phyloP scores from a whole-genome alignment of 2,329 filamentous ascomycete species.

The Aspergillus jensenii region DNA sequence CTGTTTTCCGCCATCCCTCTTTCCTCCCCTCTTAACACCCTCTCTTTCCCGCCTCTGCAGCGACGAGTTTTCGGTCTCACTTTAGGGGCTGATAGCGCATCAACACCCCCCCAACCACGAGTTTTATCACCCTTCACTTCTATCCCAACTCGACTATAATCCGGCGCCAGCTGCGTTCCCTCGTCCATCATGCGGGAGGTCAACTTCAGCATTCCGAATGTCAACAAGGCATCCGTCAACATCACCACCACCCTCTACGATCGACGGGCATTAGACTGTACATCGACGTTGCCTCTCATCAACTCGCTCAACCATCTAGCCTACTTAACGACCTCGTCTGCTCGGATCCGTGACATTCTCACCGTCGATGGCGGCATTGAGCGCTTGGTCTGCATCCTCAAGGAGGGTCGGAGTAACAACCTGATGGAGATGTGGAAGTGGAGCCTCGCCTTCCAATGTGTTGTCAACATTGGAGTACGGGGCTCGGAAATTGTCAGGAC shows the following conservation, averaged over 20 bases:
- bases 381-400: conserved; percentile 92
- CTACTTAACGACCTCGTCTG: conserved; percentile 96
- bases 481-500: conserved; percentile 93
- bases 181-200: conserved; percentile 88
- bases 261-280: conserved; percentile 94
- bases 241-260: conserved; percentile 99
- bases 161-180: conserved; percentile 9
- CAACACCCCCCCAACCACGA: neutral
- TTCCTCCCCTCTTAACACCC: conserved; percentile 1
- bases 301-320: conserved; percentile 99
- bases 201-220: conserved; percentile 98
- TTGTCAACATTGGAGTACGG: conserved; percentile 96
- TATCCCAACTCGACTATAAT: conserved; percentile 8
- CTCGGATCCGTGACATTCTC: conserved; percentile 93
- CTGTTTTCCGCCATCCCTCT: neutral
- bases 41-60: conserved; percentile 9
- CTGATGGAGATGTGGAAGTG: conserved; percentile 99
- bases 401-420: conserved; percentile 93
- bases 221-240: conserved; percentile 98
- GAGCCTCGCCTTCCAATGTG: conserved; percentile 98
- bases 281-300: conserved; percentile 93
- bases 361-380: conserved; percentile 99
- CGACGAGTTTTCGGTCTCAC: conserved; percentile 16
- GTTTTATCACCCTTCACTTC: neutral
- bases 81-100: conserved; percentile 17